Evolutionary conservation across 257 asterid species (phyloP).

Genomic region (Schizonepeta tenuifolia): DNA sequence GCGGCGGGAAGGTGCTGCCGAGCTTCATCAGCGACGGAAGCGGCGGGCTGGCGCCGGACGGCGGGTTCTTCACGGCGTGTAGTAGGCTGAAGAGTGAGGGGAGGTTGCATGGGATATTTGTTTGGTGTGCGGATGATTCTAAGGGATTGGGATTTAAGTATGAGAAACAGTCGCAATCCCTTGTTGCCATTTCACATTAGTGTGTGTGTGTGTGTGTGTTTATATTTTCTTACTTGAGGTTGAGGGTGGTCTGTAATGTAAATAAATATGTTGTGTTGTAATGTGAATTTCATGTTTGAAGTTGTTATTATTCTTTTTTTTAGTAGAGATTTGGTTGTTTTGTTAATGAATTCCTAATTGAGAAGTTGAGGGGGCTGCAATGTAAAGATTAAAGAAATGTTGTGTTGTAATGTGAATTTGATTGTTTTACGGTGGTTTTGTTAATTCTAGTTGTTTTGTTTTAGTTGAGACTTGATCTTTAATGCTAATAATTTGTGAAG

Average conservation of each 20-base stretch:
- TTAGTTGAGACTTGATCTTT: no score
- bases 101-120: conserved; percentile 67
- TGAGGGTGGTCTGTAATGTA: neutral
- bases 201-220: neutral
- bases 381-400: no score
- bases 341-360: no score
- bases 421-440: no score
- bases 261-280: neutral
- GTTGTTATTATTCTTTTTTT: no score
- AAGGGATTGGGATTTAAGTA: conserved; percentile 54
- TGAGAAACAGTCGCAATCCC: conserved; percentile 51
- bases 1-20: conserved; percentile 63
- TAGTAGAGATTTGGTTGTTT: neutral
- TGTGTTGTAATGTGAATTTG: no score
- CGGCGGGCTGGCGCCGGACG: conserved; percentile 59
- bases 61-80: conserved; percentile 67
- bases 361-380: no score
- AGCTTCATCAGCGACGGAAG: conserved; percentile 68
- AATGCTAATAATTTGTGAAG: neutral
- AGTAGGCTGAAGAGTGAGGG: conserved; percentile 54
- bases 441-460: no score
- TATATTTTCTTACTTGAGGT: neutral
- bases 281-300: no score
- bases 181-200: conserved; percentile 41
- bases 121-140: conserved; percentile 89